Conservation (phyloP, 371 early-diverging fungal genomes). For the Mucor racemosus region DNA sequence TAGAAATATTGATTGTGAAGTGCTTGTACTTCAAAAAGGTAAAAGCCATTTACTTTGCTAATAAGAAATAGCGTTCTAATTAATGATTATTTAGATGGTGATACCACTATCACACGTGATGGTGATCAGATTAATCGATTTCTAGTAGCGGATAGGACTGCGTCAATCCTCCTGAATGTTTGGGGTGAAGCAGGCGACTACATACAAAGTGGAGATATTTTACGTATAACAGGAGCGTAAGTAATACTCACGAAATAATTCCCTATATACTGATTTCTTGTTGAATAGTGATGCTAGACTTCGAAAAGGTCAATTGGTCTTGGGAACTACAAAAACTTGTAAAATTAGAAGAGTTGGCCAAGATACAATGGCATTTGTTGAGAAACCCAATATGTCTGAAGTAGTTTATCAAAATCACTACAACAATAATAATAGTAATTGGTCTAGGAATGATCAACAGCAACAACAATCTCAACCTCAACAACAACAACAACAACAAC, state of each 20-base stretch:
- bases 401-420: constrained; percentile 7
- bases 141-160: constrained; percentile 61
- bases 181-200: constrained; percentile 54
- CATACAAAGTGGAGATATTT: constrained; percentile 59
- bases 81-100: constrained; percentile 22
- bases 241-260: constrained; percentile 2
- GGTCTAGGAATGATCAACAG: constrained; percentile 9
- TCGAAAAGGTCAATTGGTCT: constrained; percentile 27
- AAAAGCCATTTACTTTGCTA: no score
- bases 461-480: constrained; percentile 7
- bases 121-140: constrained; percentile 54
- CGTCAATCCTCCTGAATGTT: constrained; percentile 50
- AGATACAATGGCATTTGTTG: constrained; percentile 42
- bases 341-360: constrained; percentile 44
- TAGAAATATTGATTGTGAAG: constrained; percentile 60
- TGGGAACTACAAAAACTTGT: constrained; percentile 22
- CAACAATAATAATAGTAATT: constrained; percentile 8
- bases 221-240: constrained; percentile 59
- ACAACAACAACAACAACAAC: not conserved
- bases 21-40: constrained; percentile 62
- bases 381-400: constrained; percentile 47
- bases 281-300: constrained; percentile 26
- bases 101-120: constrained; percentile 50
- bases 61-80: not conserved
- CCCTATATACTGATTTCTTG: not conserved